Base-by-base conservation (phyloP, 2,329 filamentous ascomycete genomes). In the Aspergillus ochraceoroseus region DNA sequence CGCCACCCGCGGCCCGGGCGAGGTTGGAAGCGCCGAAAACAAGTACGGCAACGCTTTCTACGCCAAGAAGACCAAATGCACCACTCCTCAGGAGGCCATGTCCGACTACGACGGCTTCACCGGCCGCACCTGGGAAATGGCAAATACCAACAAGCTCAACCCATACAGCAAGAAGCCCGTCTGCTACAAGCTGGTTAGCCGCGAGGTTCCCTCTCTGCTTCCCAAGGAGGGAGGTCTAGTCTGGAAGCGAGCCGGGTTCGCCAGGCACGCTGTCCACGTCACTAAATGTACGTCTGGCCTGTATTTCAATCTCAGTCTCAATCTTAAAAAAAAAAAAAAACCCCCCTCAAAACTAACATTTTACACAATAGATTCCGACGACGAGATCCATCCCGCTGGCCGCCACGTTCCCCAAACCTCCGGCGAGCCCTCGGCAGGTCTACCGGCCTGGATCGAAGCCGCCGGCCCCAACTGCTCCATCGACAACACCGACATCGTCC, bases 31-130 rank as follows among this genome's bases (percentile, higher is more conserved):
- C 51, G 70, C 74, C 1, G 84, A 89, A 66, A 95, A 95, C 70
- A 82, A 73, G 47, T 89, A 94, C 65, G 89, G 89, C 38, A 95
- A 95, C 57, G 88, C 84, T 5, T 95, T 95, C 64, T 89, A 83
- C 55, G 85, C 85, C 3, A 82, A 86, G 67, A 85, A 85, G 67
- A 94, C 85, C 2, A 86, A 85, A 64, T 81, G 87, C 45, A 77
- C 72, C 5, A 94, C 82, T 0, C 78, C 83, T 3, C 74, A 72
- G 19, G 75, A 85, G 54, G 75, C 82, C 0, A 77, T 75, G 62
- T 85, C 84, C 8, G 84, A 95, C 61, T 95, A 95, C 64, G 75
- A 94, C 56, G 85, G 85, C 42, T 72, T 73, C 7, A 90, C 85
- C 0, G 82, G 80, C 45, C 74, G 89, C 13, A 90, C 87, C 0